phyloP scores from a whole-genome alignment of 805 yeast genomes.

The Ogataea trehaloabstinens region DNA sequence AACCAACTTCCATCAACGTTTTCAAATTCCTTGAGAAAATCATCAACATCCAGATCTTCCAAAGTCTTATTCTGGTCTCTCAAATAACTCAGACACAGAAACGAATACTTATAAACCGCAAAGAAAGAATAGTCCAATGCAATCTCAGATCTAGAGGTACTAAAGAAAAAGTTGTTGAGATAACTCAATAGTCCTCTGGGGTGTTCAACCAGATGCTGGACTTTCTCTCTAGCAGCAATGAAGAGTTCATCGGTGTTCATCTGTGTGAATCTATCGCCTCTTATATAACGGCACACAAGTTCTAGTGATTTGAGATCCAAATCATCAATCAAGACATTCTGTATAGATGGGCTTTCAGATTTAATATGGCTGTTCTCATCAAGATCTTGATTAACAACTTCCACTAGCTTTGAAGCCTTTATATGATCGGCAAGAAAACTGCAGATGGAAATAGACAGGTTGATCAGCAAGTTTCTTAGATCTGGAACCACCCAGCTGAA shows the following conservation, averaged over 20 bases:
- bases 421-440: constrained; percentile 13
- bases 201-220: constrained; percentile 15
- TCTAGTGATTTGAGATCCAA: constrained; percentile 16
- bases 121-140: constrained; percentile 28
- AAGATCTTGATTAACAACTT: neutral
- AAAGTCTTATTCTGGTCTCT: constrained; percentile 10
- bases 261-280: constrained; percentile 3
- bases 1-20: constrained; percentile 26
- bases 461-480: constrained; percentile 21
- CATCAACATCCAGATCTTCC: constrained; percentile 13
- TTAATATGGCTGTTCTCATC: neutral
- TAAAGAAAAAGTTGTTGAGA: constrained; percentile 29
- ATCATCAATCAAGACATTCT: constrained; percentile 16
- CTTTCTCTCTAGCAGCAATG: constrained; percentile 3
- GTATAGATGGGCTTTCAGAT: neutral
- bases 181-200: constrained; percentile 20
- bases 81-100: constrained; percentile 15
- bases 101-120: constrained; percentile 27
- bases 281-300: constrained; percentile 8
- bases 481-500: constrained; percentile 22
- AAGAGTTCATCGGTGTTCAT: constrained; percentile 1
- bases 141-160: constrained; percentile 26
- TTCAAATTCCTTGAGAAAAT: constrained; percentile 13
- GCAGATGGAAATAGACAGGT: constrained; percentile 14
- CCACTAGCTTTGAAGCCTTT: neutral